Base-by-base conservation (phyloP, 176 grass and related monocot species). In the Aegilops sharonensis region DNA sequence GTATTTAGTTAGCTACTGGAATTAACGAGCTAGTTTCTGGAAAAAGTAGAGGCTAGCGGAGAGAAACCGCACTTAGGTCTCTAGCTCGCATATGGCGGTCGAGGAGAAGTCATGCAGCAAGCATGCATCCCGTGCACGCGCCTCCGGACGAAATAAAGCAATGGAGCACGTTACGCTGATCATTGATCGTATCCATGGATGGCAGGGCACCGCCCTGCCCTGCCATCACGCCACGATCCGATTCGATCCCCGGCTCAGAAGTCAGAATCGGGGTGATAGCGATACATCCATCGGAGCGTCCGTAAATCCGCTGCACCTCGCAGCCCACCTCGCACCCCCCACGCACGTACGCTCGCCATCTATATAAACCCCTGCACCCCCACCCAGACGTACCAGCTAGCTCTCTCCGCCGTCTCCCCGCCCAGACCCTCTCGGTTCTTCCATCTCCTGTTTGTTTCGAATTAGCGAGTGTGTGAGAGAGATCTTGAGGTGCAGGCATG, bases 131-230 rank as follows among this genome's bases (percentile, higher is more conserved):
- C 72, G 24, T 75, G 72, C 43, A 75, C 8, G 24, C 23, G 13
- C 72, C 32, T 23, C 72, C 43, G 42, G 43, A 75, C 72, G 2
- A 75, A 50, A 75, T 75, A 75, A 75, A 75, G 68, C 36, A 45
- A 50, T 75, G 12, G 23, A 48, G 72, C 72, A 75, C 72, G 72
- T 75, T 39, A 39, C 18, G 12, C 24, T 12, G 4, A 27, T 13
- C 24, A 12, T 6, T 12, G 9, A 27, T 13, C 62, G 4, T 64
- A 24, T 29, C 62, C 62, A 27, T 13, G 24, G 23, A 25, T 64
- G 24, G 25, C 24, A 12, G 5, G 24, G 24, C 62, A 27, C 24
- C 4, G 62, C 62, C 24, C 62, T 54, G 62, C 30, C 65, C 14
- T 68, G 64, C 15, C 31, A 31, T 68, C 30, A 68, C 65, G 65